Conservation (phyloP, 1,139 yeast species). For the Arxiozyma slooffiae region DNA sequence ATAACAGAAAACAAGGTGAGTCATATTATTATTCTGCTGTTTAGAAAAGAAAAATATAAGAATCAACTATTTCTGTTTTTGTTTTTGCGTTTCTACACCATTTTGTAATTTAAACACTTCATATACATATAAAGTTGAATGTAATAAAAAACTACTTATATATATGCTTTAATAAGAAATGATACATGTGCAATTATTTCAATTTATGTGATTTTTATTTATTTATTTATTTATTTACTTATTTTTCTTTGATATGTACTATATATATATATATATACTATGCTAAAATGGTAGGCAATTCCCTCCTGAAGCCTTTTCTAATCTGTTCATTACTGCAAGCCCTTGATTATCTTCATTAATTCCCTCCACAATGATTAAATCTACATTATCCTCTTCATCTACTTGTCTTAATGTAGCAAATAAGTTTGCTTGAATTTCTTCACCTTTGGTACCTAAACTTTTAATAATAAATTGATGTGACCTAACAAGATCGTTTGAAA, state of each 20-base stretch:
- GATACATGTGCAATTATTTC: not conserved
- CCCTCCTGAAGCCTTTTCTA: constrained; percentile 73
- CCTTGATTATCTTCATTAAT: constrained; percentile 67
- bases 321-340: constrained; percentile 85
- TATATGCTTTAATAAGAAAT: not conserved
- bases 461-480: constrained; percentile 32
- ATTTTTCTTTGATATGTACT: too few species aligned
- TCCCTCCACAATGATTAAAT: constrained; percentile 62
- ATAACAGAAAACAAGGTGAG: constrained; percentile 11
- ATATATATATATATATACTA: not conserved
- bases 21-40: constrained; percentile 23
- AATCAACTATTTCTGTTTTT: too few species aligned
- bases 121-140: not conserved
- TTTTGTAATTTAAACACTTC: not conserved
- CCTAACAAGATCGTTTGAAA: constrained; percentile 3
- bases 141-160: not conserved
- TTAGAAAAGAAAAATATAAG: constrained; percentile 3
- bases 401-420: constrained; percentile 64
- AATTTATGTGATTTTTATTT: too few species aligned
- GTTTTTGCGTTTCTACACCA: not conserved
- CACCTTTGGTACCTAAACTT: constrained; percentile 48
- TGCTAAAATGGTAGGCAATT: constrained; percentile 17
- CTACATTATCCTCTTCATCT: constrained; percentile 51
- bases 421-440: constrained; percentile 61
- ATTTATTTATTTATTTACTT: too few species aligned